Evolutionary conservation across 176 grass and related monocot genomes (phyloP).

Genomic region (Raddia guianensis): DNA sequence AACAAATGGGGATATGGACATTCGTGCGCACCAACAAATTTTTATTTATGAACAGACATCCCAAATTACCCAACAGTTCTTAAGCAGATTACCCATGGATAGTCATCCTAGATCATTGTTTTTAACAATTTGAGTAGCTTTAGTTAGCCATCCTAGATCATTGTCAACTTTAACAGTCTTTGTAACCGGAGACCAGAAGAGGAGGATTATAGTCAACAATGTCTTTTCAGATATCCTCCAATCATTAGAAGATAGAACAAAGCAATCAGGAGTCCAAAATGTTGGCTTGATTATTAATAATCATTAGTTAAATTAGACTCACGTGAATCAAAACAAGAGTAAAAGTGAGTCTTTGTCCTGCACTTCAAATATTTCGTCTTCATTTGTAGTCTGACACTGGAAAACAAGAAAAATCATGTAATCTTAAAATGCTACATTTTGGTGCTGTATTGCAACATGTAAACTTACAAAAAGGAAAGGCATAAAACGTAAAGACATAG

Average conservation of each 20-base stretch:
- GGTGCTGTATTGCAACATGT: slow-evolving; percentile 14
- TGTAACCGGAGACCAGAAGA: too few relatives aligned
- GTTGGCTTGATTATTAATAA: slow-evolving; percentile 20
- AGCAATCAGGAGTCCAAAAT: slow-evolving; percentile 3
- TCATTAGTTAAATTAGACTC: slow-evolving; percentile 46
- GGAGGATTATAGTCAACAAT: too few relatives aligned
- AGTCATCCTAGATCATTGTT: neutral
- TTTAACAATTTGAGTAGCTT: neutral
- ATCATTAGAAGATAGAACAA: neutral
- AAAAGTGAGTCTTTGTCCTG: slow-evolving; percentile 92
- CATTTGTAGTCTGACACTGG: slow-evolving; percentile 94
- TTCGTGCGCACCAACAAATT: slow-evolving; percentile 9
- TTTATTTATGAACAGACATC: slow-evolving; percentile 17
- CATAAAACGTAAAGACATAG: neutral
- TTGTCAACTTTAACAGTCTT: neutral
- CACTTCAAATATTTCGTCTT: slow-evolving; percentile 99
- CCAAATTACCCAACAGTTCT: slow-evolving; percentile 9
- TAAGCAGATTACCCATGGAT: slow-evolving; percentile 21
- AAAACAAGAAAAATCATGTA: slow-evolving; percentile 37
- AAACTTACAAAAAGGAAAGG: slow-evolving; percentile 8
- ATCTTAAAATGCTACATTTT: slow-evolving; percentile 6
- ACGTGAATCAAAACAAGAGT: slow-evolving; percentile 99
- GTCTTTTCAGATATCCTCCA: too few relatives aligned
- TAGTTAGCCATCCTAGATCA: slow-evolving; percentile 1
- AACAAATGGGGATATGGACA: neutral